Evolutionary conservation across 2,329 filamentous ascomycete genomes (phyloP).

Genomic region (Zalaria obscura): DNA sequence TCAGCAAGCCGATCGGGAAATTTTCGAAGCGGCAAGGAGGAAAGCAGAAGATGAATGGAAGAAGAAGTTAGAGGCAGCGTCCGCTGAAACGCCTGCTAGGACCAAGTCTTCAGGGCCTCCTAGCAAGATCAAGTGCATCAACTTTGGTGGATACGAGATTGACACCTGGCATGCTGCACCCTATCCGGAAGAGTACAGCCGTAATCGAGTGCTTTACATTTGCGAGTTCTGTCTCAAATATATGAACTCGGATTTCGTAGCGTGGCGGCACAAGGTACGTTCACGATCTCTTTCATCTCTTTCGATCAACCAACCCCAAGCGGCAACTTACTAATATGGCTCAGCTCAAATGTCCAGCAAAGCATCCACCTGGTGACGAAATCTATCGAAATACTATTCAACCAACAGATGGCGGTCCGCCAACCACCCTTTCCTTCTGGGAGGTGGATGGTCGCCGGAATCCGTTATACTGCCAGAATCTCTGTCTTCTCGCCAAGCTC

Average conservation of each 20-base stretch:
- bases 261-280: conserved; percentile 75
- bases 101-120: conserved; percentile 66
- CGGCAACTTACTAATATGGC: conserved; percentile 10
- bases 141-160: conserved; percentile 94
- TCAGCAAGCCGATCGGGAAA: conserved; percentile 61
- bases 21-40: conserved; percentile 80
- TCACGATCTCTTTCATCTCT: too few species aligned
- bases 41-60: conserved; percentile 90
- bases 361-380: conserved; percentile 93
- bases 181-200: conserved; percentile 95
- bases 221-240: conserved; percentile 99
- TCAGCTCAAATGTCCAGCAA: conserved; percentile 72
- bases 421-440: conserved; percentile 56
- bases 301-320: not conserved
- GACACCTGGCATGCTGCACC: conserved; percentile 98
- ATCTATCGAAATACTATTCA: conserved; percentile 87
- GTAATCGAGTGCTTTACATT: conserved; percentile 93
- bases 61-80: conserved; percentile 48
- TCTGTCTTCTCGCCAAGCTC: conserved; percentile 88
- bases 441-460: conserved; percentile 96
- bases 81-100: conserved; percentile 41
- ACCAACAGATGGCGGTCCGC: conserved; percentile 18
- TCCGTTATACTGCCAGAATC: conserved; percentile 95
- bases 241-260: conserved; percentile 98
- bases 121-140: conserved; percentile 97